Base-by-base conservation (phyloP, 768 basidiomycete species). In the Phanerodontia chrysosporium region DNA sequence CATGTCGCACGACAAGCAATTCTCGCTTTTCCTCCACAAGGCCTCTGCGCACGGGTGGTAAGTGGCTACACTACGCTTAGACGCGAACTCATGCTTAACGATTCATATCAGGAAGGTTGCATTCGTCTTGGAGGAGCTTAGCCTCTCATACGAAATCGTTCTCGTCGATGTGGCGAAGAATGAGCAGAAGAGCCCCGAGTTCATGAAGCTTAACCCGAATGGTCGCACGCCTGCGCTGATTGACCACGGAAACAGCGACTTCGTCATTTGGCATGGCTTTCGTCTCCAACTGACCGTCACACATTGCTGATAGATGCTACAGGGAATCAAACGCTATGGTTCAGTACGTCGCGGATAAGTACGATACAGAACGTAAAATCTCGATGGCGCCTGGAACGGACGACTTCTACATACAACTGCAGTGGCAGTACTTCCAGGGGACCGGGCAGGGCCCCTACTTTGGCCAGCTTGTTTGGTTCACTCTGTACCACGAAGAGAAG, bases 401-500 rank as follows among this genome's bases (percentile, higher is more conserved):
- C n/a, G 68, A 64, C 22, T 61, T 64, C 51, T 58, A 51, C 58
- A 13, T 25, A 24, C 56, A 64, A 30, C 57, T 74, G 22, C 75
- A 74, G 65, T 79, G 76, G 79, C 74, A 79, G 46, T 76, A 77
- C 70, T 80, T 78, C 66, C 69, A 70, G 51, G 64, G 62, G 12
- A 66, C 67, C 1, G 69, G 69, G 2, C 67, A 70, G 48, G 69
- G 68, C 56, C 66, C 68, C 24, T 69, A 69, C 63, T 70, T 65
- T 54, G 69, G 67, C 27, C 69, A 70, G 62, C 61, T 59, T 14
- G 49, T 57, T 29, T 71, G 67, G 69, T 71, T 72, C 66, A 32
- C 49, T 51, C 22, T 48, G 13, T 66, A 54, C 62, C 69, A 69
- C 59, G 55, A 65, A 4, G 71, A 72, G 65, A 65, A 69, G 60